These are phyloP conservation scores for Chlorophyllum brunneum DNA, from an alignment of 768 basidiomycete genomes.

Conservation along the genomic window DNA sequence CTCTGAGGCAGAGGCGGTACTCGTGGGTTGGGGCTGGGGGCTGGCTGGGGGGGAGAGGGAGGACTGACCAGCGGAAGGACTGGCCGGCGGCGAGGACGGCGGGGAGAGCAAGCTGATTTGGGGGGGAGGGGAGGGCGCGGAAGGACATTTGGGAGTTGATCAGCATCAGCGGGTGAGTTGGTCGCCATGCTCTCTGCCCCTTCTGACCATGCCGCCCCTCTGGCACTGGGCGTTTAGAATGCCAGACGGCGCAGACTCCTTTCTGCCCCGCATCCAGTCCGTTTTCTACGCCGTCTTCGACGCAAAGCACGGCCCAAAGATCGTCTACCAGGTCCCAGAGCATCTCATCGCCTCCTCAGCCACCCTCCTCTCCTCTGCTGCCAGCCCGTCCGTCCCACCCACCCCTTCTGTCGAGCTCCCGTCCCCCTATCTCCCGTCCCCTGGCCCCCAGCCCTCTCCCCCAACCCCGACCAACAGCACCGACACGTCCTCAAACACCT, in stretches of 20 bases:
- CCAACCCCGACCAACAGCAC: constrained; percentile 20
- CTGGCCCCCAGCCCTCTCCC: not conserved
- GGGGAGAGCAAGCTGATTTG: constrained; percentile 71
- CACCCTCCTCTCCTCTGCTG: constrained; percentile 24
- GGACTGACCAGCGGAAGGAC: constrained; percentile 76
- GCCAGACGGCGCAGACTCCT: constrained; percentile 54
- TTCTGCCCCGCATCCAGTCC: constrained; percentile 75
- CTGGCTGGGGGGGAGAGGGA: constrained; percentile 32
- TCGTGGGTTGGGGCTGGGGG: constrained; percentile 34
- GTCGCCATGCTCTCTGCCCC: too few species aligned
- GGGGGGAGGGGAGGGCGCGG: constrained; percentile 52
- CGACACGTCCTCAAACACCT: constrained; percentile 41
- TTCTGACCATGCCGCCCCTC: constrained; percentile 4
- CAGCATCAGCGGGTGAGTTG: too few species aligned
- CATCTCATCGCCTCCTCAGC: constrained; percentile 61
- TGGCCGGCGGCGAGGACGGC: constrained; percentile 82
- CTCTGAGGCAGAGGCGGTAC: constrained; percentile 75
- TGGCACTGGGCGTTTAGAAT: constrained; percentile 17
- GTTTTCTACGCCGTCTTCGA: constrained; percentile 97
- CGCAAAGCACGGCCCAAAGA: constrained; percentile 77
- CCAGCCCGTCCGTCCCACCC: constrained; percentile 31
- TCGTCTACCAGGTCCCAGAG: constrained; percentile 93
- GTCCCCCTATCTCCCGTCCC: constrained; percentile 16
- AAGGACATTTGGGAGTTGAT: constrained; percentile 37
- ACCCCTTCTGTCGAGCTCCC: constrained; percentile 34